Base-by-base conservation (phyloP, 306 rosid species). In the Trifolium dubium region DNA sequence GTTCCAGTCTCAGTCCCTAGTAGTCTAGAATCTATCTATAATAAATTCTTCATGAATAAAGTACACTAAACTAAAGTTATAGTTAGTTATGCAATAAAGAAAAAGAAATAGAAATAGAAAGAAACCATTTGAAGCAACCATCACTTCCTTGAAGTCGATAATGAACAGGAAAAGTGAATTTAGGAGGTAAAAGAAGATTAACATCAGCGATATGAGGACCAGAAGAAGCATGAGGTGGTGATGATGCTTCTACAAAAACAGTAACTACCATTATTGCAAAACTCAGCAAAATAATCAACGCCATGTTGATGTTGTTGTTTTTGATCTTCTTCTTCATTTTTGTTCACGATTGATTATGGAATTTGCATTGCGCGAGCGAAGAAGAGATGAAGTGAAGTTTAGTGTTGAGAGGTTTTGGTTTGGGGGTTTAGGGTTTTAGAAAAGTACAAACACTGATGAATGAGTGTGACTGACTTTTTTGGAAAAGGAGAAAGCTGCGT, bases 191-290 rank as follows among this genome's bases (percentile, higher is more conserved):
- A 0, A 93, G 88, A 32, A 93, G 64, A 58, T 93, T 93, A 56
- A 89, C 94, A 58, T 91, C 96, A 2, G 97, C 86, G 73, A 94
- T 89, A 89, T 94, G 98, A 6, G 97, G 98, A 2, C 98, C 96
- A 32, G 80, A 63, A 63, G 77, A 67, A 19, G 96, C 71, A 77
- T 82, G 84, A 23, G 75, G 49, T 63, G 91, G 46, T 60, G 72
- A 67, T 14, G 72, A 67, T 14, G 72, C 43, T 41, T 41, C 18
- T 18, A 23, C 30, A 40, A n/a, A 19, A 47, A 58, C 43, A 3
- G 40, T 3, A 6, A 30, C 7, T 17, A 8, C 23, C 5, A 32
- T 1, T 37, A 72, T 28, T 43, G 34, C 18, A 17, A 4, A 73
- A 32, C 65, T 46, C 65, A 73, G 66, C 62, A 67, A 56, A 34